Conservation (phyloP, 2,329 filamentous ascomycete genomes). For the Colletotrichum agaves region DNA sequence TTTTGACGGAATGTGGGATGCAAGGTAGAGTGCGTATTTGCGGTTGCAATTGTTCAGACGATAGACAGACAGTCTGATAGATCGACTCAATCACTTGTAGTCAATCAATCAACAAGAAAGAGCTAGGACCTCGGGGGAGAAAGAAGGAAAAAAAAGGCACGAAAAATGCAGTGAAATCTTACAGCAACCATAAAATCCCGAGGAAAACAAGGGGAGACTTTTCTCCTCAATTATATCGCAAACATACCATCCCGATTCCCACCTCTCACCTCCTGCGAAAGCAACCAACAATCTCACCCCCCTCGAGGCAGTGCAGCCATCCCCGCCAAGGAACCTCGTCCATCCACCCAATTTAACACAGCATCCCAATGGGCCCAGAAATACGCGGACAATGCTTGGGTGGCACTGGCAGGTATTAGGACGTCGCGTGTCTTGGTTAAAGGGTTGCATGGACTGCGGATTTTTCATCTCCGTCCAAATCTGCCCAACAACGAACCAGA, state of each 20-base stretch:
- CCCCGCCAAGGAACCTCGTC: slow-evolving; percentile 18
- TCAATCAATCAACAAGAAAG: background rate
- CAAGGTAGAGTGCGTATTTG: background rate
- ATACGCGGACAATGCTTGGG: slow-evolving; percentile 7
- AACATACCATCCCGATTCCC: background rate
- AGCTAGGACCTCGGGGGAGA: background rate
- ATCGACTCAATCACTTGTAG: background rate
- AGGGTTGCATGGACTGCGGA: slow-evolving; percentile 21
- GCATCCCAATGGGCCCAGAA: slow-evolving; percentile 8
- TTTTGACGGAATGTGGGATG: slow-evolving; percentile 13
- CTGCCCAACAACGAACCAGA: slow-evolving; percentile 15
- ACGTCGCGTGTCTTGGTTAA: slow-evolving; percentile 12
- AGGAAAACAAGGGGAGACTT: background rate
- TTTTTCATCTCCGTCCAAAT: slow-evolving; percentile 11
- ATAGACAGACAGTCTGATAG: too few relatives aligned
- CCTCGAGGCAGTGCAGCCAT: slow-evolving; percentile 19
- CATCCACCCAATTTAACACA: slow-evolving; percentile 17
- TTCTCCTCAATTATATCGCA: slow-evolving; percentile 16
- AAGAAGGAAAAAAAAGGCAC: background rate
- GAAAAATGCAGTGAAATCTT: background rate
- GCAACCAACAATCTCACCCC: slow-evolving; percentile 10
- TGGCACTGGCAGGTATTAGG: background rate
- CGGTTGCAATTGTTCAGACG: background rate
- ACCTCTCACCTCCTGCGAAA: background rate
- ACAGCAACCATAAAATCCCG: background rate